Percentiles rank a stretch among this genome's conserved stretches.
These are phyloP conservation scores for Trichoderma sp. DNA, from an alignment of 2,329 filamentous ascomycete species.

Conservation along the genomic window DNA sequence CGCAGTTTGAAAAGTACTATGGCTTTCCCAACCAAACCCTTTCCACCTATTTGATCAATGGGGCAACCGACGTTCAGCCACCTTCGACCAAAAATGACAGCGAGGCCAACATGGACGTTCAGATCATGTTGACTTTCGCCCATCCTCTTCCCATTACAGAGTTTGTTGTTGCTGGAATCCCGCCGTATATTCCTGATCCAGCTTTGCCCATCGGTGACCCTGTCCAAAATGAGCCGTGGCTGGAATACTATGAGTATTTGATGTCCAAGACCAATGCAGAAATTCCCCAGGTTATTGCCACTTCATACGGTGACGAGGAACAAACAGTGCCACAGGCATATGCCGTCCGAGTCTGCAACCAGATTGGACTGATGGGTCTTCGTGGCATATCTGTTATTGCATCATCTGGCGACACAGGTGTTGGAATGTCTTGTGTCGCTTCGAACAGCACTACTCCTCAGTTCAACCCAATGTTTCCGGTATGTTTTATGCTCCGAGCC, in stretches of 20 bases:
- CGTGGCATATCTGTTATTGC: constrained; percentile 57
- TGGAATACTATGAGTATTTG: constrained; percentile 57
- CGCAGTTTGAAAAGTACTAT: constrained; percentile 17
- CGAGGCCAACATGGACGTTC: constrained; percentile 32
- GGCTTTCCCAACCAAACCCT: constrained; percentile 20
- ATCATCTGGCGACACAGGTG: constrained; percentile 56
- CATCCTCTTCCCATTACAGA: constrained; percentile 29
- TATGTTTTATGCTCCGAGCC: neutral
- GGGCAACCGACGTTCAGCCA: constrained; percentile 11
- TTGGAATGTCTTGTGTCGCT: constrained; percentile 44
- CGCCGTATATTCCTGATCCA: constrained; percentile 7
- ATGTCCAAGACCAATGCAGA: constrained; percentile 48
- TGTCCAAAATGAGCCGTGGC: constrained; percentile 58
- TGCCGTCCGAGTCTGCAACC: constrained; percentile 55
- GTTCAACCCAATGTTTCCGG: constrained; percentile 47
- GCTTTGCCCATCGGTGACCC: constrained; percentile 8
- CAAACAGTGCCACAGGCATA: constrained; percentile 56
- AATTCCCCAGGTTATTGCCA: constrained; percentile 59
- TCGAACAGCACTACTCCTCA: constrained; percentile 44
- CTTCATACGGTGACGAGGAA: constrained; percentile 64
- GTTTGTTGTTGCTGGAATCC: constrained; percentile 20
- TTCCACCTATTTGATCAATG: constrained; percentile 25
- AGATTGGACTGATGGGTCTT: constrained; percentile 57
- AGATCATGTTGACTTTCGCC: constrained; percentile 24
- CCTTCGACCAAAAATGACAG: constrained; percentile 16